phyloP scores from a whole-genome alignment of 306 rosid species.

The Amphicarpaea edgeworthii region DNA sequence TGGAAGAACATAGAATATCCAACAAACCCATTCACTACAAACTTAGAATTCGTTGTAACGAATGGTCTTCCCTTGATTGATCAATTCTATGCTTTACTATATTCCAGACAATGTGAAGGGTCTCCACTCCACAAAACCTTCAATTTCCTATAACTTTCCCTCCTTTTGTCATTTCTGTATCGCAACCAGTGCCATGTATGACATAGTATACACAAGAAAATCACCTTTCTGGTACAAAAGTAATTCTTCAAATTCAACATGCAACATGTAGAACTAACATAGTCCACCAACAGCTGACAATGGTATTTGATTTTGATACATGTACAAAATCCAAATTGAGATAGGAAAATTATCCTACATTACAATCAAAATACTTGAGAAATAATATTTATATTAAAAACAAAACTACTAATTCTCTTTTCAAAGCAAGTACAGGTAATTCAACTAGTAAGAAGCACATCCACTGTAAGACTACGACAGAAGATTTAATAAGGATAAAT shows the following conservation, averaged over 20 bases:
- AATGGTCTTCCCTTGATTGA: conserved; percentile 29
- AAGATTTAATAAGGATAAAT: conserved; percentile 32
- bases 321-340: conserved; percentile 34
- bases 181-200: conserved; percentile 39
- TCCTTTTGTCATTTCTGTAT: conserved; percentile 39
- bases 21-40: conserved; percentile 69
- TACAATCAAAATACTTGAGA: conserved; percentile 36
- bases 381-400: neutral
- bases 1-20: conserved; percentile 56
- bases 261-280: conserved; percentile 34
- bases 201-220: conserved; percentile 23
- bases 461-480: conserved; percentile 13
- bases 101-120: conserved; percentile 35
- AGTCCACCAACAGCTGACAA: conserved; percentile 44
- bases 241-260: conserved; percentile 33
- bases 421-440: conserved; percentile 23
- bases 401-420: neutral
- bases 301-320: conserved; percentile 39
- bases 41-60: conserved; percentile 24
- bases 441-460: neutral
- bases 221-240: conserved; percentile 23
- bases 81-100: conserved; percentile 17
- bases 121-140: conserved; percentile 33
- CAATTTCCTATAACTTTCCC: neutral
- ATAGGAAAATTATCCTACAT: conserved; percentile 49